phyloP scores from a whole-genome alignment of 768 basidiomycete species.

The Auricularia auricula-judae region DNA sequence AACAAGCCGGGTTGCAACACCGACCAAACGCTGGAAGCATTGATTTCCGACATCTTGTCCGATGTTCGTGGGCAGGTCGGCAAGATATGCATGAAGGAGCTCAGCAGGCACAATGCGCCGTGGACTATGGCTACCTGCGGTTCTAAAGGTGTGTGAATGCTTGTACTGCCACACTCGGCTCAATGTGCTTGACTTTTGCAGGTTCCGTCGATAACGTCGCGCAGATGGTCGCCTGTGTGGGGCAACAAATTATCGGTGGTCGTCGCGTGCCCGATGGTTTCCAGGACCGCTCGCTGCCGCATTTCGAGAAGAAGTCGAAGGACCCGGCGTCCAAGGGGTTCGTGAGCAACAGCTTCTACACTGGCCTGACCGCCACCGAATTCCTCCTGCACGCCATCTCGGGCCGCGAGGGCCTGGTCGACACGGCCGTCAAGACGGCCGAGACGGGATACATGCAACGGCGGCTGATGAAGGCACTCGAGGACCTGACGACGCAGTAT shows the following conservation, averaged over 20 bases:
- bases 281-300: conserved; percentile 97
- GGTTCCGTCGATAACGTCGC: conserved; percentile 99
- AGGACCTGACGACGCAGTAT: conserved; percentile 93
- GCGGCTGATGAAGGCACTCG: conserved; percentile 96
- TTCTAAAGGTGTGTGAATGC: conserved; percentile 66
- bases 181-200: conserved; percentile 19
- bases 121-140: conserved; percentile 99
- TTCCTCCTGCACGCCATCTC: conserved; percentile 99
- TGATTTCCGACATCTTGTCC: conserved; percentile 86
- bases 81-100: conserved; percentile 94
- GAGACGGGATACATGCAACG: conserved; percentile 99
- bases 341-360: conserved; percentile 94
- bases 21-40: conserved; percentile 93
- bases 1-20: conserved; percentile 98
- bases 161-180: neutral
- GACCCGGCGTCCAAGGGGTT: conserved; percentile 97
- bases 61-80: conserved; percentile 94
- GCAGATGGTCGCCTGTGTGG: conserved; percentile 99
- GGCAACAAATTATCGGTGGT: conserved; percentile 96
- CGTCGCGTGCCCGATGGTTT: conserved; percentile 98
- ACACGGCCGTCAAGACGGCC: conserved; percentile 99
- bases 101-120: conserved; percentile 95
- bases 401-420: conserved; percentile 95
- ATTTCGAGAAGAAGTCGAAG: conserved; percentile 94
- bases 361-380: conserved; percentile 84